These are phyloP conservation scores for Daldinia childiae DNA, from an alignment of 495 filamentous ascomycete genomes.

Conservation along the genomic window DNA sequence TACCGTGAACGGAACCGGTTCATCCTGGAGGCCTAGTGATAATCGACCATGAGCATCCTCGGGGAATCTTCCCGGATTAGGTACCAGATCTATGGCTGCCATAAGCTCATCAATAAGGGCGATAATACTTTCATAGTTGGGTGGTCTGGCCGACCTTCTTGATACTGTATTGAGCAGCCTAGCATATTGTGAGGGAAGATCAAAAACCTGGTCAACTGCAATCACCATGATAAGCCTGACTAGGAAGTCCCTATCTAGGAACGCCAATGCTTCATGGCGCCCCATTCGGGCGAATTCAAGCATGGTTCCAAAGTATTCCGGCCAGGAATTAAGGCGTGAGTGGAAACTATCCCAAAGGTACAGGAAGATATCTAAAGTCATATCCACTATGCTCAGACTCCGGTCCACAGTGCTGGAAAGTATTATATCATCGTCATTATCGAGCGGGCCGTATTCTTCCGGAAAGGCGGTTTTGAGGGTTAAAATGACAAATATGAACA, in stretches of 20 bases:
- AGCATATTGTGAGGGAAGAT: slow-evolving; percentile 52
- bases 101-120: slow-evolving; percentile 63
- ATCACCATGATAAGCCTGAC: slow-evolving; percentile 68
- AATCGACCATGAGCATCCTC: slow-evolving; percentile 46
- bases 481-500: slow-evolving; percentile 65
- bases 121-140: slow-evolving; percentile 63
- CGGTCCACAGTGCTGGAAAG: slow-evolving; percentile 1
- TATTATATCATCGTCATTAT: slow-evolving; percentile 41
- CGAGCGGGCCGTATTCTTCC: slow-evolving; percentile 51
- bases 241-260: slow-evolving; percentile 67
- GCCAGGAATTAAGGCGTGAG: slow-evolving; percentile 71
- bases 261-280: slow-evolving; percentile 58
- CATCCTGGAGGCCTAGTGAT: slow-evolving; percentile 32
- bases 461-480: slow-evolving; percentile 58
- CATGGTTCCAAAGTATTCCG: slow-evolving; percentile 80
- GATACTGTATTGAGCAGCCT: slow-evolving; percentile 56
- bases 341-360: slow-evolving; percentile 66
- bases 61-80: slow-evolving; percentile 56
- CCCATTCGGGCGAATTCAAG: slow-evolving; percentile 67
- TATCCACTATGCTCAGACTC: slow-evolving; percentile 15
- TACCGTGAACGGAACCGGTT: slow-evolving; percentile 49
- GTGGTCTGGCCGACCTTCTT: slow-evolving; percentile 61
- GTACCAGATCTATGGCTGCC: slow-evolving; percentile 58
- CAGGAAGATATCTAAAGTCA: slow-evolving; percentile 56
- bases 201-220: slow-evolving; percentile 63